These are phyloP conservation scores for Lepidium didymum DNA, from an alignment of 345 rosid genomes.

Conservation along the genomic window DNA sequence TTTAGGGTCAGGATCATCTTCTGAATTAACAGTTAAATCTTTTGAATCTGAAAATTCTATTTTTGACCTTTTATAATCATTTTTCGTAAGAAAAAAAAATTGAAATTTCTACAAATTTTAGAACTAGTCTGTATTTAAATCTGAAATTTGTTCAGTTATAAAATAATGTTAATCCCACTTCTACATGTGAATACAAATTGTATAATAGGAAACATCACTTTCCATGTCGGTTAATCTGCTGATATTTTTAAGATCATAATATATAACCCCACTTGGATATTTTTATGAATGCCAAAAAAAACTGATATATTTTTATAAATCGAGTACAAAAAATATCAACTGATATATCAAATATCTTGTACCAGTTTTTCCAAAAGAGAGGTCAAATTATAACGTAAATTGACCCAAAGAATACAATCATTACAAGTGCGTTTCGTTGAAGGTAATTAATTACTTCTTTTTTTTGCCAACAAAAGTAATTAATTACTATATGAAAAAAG, in stretches of 20 bases:
- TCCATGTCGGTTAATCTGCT: not conserved
- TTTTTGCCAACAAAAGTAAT: too few species aligned
- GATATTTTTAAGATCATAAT: not conserved
- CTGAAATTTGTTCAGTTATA: too few species aligned
- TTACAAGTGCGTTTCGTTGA: constrained; percentile 9
- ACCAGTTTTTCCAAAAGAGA: not conserved
- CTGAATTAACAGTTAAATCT: too few species aligned
- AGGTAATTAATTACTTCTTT: not conserved
- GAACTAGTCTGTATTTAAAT: too few species aligned
- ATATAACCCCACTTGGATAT: not conserved
- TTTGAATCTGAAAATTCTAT: too few species aligned
- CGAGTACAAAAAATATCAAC: not conserved
- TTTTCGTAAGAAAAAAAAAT: too few species aligned
- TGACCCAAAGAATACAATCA: constrained; percentile 3
- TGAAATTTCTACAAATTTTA: too few species aligned
- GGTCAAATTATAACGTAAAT: constrained; percentile 7
- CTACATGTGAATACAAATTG: not conserved
- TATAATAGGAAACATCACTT: not conserved
- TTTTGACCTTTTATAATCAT: too few species aligned
- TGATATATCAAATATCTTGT: not conserved
- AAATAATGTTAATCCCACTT: not conserved
- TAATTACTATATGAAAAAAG: not conserved
- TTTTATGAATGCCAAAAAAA: not conserved
- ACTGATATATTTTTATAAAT: not conserved
- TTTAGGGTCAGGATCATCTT: too few species aligned